A percentile compares a stretch with the other conserved stretches of the same genome.
Evolutionary conservation across 352 stramenopile genomes (phyloP).

Genomic region (Phytopythium montanum): DNA sequence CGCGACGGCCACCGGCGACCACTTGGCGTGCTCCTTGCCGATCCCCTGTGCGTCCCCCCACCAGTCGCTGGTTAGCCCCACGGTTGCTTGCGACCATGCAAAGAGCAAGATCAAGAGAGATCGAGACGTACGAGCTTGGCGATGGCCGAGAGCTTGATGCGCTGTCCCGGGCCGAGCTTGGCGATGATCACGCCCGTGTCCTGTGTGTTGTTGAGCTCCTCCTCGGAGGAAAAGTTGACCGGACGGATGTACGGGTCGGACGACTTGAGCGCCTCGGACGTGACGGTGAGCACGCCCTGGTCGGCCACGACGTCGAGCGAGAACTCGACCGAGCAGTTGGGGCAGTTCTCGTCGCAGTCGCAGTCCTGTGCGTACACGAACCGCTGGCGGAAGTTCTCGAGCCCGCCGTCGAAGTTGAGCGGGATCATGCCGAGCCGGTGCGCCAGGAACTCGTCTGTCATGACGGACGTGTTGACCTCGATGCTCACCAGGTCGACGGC

Average conservation of each 20-base stretch:
- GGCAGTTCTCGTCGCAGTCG: constrained; percentile 95
- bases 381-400: constrained; percentile 88
- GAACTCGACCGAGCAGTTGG: constrained; percentile 96
- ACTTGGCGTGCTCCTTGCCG: constrained; percentile 97
- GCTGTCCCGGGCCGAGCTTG: constrained; percentile 94
- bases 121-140: constrained; percentile 79
- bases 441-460: constrained; percentile 99
- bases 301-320: constrained; percentile 91
- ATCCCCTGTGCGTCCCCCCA: constrained; percentile 68
- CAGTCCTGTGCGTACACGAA: constrained; percentile 90
- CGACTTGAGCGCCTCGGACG: constrained; percentile 75
- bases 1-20: constrained; percentile 93
- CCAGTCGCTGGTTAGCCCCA: background rate
- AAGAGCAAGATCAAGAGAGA: background rate
- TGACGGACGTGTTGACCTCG: constrained; percentile 95
- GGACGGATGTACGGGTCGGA: constrained; percentile 84
- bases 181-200: constrained; percentile 96
- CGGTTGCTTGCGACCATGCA: too few species aligned
- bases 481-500: constrained; percentile 99
- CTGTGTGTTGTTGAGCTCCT: constrained; percentile 92
- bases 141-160: constrained; percentile 93
- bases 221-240: constrained; percentile 84
- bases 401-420: constrained; percentile 82
- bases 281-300: constrained; percentile 66
- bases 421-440: constrained; percentile 98